Percentiles rank a stretch among this genome's conserved stretches.
Conservation (phyloP, 2,329 filamentous ascomycete species). For the Beauveria scarabaeidicola region DNA sequence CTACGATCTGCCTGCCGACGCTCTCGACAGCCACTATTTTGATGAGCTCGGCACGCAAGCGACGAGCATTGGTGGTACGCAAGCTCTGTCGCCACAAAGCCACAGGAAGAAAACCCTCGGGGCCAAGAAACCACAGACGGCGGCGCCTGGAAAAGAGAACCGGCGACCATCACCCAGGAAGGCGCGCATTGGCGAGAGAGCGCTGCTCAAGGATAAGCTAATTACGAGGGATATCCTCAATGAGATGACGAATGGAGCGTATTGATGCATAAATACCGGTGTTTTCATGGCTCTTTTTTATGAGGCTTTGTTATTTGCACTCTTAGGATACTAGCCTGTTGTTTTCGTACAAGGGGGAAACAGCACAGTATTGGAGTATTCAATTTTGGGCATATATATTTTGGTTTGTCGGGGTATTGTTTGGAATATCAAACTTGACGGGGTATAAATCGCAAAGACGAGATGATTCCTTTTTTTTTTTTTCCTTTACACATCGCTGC, state of each 20-base stretch:
- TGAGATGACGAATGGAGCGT: conserved; percentile 47
- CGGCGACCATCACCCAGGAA: conserved; percentile 41
- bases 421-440: conserved; percentile 9
- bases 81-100: conserved; percentile 20
- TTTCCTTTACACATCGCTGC: neutral
- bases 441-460: neutral
- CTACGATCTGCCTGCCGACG: conserved; percentile 58
- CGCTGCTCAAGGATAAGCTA: conserved; percentile 56
- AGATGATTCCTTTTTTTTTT: neutral
- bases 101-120: conserved; percentile 16
- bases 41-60: conserved; percentile 47
- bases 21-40: conserved; percentile 60
- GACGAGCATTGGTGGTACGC: conserved; percentile 17
- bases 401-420: conserved; percentile 1
- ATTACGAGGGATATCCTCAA: conserved; percentile 73
- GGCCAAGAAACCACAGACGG: conserved; percentile 13
- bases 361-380: conserved; percentile 11
- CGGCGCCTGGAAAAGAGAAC: conserved; percentile 34
- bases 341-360: neutral
- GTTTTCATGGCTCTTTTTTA: conserved; percentile 1
- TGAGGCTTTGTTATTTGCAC: neutral
- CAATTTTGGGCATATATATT: conserved; percentile 11
- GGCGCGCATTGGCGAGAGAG: conserved; percentile 50
- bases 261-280: conserved; percentile 18
- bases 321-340: neutral